phyloP scores from a whole-genome alignment of 176 grass and related monocot genomes.

The Carex scoparia region DNA sequence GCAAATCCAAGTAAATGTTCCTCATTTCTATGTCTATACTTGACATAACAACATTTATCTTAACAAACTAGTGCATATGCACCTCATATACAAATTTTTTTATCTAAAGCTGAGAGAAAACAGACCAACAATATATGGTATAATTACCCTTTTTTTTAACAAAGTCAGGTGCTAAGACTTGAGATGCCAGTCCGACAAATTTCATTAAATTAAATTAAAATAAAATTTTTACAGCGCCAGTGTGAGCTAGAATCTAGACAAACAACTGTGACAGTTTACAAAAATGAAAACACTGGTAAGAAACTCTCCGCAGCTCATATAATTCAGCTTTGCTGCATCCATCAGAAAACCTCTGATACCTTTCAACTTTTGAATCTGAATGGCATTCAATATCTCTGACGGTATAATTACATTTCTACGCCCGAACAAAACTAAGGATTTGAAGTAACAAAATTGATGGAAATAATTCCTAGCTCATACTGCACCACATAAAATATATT shows the following conservation, averaged over 20 bases:
- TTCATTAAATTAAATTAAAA: no score
- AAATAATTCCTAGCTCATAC: neutral
- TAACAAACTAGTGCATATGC: neutral
- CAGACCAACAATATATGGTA: neutral
- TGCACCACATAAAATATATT: neutral
- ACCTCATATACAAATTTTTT: neutral
- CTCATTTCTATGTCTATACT: neutral
- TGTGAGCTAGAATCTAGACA: neutral
- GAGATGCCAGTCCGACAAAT: no score
- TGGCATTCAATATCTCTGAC: neutral
- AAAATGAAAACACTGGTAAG: neutral
- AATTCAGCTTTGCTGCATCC: neutral
- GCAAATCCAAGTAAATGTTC: neutral
- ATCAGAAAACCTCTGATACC: neutral
- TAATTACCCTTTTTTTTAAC: neutral
- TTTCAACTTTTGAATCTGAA: neutral
- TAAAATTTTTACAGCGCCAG: neutral
- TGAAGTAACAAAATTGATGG: neutral
- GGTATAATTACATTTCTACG: neutral
- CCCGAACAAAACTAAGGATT: neutral
- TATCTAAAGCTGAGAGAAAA: neutral
- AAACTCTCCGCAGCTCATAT: neutral
- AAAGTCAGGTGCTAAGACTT: no score
- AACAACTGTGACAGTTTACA: neutral
- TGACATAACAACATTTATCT: neutral